Base-by-base conservation (phyloP, 805 yeast genomes). In the Teunomyces pallodes region DNA sequence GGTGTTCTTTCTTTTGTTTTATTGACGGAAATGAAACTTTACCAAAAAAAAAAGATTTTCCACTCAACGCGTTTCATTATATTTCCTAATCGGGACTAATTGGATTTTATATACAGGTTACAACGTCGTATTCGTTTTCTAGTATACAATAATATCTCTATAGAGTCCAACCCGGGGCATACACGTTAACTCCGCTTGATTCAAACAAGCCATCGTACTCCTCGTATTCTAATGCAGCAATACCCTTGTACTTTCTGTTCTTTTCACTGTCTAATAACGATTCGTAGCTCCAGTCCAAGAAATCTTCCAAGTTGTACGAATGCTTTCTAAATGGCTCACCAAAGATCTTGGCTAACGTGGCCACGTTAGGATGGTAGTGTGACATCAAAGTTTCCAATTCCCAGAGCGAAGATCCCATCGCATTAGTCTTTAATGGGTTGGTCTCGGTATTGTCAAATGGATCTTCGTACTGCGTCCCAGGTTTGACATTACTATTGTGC, bases 341-440 rank as follows among this genome's bases (percentile, higher is more conserved):
- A 61, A 88, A 87, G 28, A 94, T 87, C 62, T 83, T 85, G 13
- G 97, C 97, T 57, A 94, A 74, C 0, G 97, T 86, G 1, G 97
- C 92, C 9, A 94, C 90, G 59, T 94, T 94, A 12, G 98, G 97
- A 69, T 94, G 98, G 62, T 90, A 92, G 64, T 94, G 99, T 9
- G 80, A 67, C 72, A 84, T 81, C 48, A 87, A 69, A 0, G 96
- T 76, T 50, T 87, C 88, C 48, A 92, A 63, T 66, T 94, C 99
- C 99, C 99, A 94, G 42, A 91, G 67, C 0, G 97, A 91, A 0
- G 96, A 87, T 6, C 79, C 84, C 31, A 91, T 71, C 3, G 98
- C 97, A 30, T 81, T 73, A 0, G 97, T 86, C 49, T 78, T 71
- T 48, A 86, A 75, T 2, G 99, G 99, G 62, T 92, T 90, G 1